phyloP scores from a whole-genome alignment of 2,329 filamentous ascomycete species.

The Ophiostoma himal-ulmi region DNA sequence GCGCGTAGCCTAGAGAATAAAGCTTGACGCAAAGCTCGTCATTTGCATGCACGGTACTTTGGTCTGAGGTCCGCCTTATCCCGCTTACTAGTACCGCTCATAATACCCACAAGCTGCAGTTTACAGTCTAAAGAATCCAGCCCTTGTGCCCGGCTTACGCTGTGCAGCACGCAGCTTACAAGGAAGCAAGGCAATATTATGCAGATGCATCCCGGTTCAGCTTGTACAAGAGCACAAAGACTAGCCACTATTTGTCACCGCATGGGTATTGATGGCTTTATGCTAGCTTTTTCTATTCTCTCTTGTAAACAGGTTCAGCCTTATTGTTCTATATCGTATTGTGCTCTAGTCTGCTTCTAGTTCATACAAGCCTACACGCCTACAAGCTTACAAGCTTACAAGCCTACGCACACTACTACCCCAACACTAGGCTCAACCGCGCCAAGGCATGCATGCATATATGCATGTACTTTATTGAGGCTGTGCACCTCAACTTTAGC shows the following conservation, averaged over 20 bases:
- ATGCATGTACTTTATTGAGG: neutral
- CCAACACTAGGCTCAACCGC: neutral
- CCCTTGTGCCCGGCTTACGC: neutral
- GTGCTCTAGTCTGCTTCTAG: neutral
- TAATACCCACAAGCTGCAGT: neutral
- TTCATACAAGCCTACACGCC: neutral
- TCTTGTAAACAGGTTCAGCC: neutral
- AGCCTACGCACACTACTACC: neutral
- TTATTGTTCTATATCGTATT: neutral
- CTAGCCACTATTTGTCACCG: neutral
- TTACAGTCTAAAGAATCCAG: neutral
- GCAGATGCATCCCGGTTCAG: constrained; percentile 5
- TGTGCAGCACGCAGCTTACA: neutral
- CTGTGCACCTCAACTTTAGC: neutral
- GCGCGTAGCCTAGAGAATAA: neutral
- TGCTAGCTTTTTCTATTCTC: neutral
- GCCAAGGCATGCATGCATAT: constrained; percentile 11
- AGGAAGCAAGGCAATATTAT: neutral
- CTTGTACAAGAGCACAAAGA: neutral
- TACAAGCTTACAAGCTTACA: neutral
- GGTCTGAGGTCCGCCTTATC: neutral
- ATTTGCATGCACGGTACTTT: constrained; percentile 4
- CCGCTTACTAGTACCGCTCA: neutral
- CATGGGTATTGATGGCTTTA: neutral
- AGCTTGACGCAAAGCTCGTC: neutral